Percentiles rank a stretch among this genome's conserved stretches.
phyloP scores from a whole-genome alignment of 2,329 filamentous ascomycete genomes.

The Phialophora macrospora region DNA sequence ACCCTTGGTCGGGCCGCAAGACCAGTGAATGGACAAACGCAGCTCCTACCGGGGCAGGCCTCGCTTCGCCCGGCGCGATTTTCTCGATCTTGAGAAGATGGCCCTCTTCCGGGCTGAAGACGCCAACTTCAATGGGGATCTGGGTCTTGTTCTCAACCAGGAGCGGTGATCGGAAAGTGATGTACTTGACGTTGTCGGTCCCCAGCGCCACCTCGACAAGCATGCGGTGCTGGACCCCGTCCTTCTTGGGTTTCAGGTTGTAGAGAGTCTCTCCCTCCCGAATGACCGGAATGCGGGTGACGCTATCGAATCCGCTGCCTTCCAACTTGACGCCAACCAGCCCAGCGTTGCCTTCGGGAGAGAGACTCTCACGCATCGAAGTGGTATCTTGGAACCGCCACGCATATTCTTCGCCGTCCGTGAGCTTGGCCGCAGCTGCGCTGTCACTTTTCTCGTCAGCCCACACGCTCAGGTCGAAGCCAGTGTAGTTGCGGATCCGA shows the following conservation, averaged over 20 bases:
- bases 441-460: slow-evolving; percentile 74
- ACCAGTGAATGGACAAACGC: slow-evolving; percentile 87
- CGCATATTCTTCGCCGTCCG: slow-evolving; percentile 86
- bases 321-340: slow-evolving; percentile 83
- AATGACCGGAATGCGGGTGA: slow-evolving; percentile 85
- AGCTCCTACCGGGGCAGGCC: slow-evolving; percentile 89
- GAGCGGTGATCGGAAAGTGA: slow-evolving; percentile 89
- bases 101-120: slow-evolving; percentile 85
- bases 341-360: slow-evolving; percentile 79
- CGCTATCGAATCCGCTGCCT: slow-evolving; percentile 88
- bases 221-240: slow-evolving; percentile 83
- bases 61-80: slow-evolving; percentile 86
- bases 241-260: slow-evolving; percentile 82
- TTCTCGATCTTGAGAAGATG: slow-evolving; percentile 97
- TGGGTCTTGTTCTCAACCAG: slow-evolving; percentile 95
- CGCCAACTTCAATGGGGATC: slow-evolving; percentile 89
- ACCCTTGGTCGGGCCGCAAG: slow-evolving; percentile 89
- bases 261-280: slow-evolving; percentile 95
- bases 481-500: slow-evolving; percentile 91
- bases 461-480: slow-evolving; percentile 85
- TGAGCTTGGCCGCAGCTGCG: slow-evolving; percentile 71
- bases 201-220: slow-evolving; percentile 90
- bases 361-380: slow-evolving; percentile 90
- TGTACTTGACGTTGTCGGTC: slow-evolving; percentile 96
- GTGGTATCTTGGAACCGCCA: slow-evolving; percentile 98